A percentile compares a stretch with the other conserved stretches of the same genome.
phyloP scores from a whole-genome alignment of 768 basidiomycete genomes.

The Russula griseocarnosa region DNA sequence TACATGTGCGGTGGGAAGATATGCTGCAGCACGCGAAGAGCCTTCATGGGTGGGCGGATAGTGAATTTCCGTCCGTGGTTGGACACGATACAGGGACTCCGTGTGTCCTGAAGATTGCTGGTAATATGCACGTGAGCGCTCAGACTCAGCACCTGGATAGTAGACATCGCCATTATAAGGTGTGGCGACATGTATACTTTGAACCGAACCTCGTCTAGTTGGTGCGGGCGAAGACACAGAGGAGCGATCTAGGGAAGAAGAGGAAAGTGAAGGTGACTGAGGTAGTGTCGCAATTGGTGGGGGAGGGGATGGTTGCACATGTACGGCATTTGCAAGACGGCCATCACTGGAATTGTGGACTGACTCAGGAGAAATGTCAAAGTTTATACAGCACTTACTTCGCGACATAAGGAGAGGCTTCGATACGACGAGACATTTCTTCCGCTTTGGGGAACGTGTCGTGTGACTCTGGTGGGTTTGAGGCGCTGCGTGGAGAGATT shows the following conservation, averaged over 20 bases:
- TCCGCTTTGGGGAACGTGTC: constrained; percentile 24
- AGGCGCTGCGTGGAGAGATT: not conserved
- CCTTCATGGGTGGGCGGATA: constrained; percentile 27
- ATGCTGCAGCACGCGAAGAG: constrained; percentile 17
- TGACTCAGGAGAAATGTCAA: constrained; percentile 25
- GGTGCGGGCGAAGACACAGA: constrained; percentile 56
- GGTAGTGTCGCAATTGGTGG: constrained; percentile 47
- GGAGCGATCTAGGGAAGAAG: constrained; percentile 57
- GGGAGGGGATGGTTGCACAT: constrained; percentile 43
- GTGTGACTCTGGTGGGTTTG: constrained; percentile 27
- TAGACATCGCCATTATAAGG: constrained; percentile 36
- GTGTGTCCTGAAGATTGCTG: constrained; percentile 9
- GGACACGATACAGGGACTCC: constrained; percentile 23
- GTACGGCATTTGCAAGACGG: constrained; percentile 39
- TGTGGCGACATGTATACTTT: constrained; percentile 39
- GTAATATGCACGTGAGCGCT: constrained; percentile 25
- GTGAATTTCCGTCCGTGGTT: constrained; percentile 25
- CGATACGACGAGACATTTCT: constrained; percentile 53
- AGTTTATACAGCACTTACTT: constrained; percentile 31
- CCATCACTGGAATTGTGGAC: constrained; percentile 39
- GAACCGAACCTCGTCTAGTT: constrained; percentile 41
- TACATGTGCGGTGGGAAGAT: constrained; percentile 31
- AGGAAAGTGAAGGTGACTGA: constrained; percentile 58
- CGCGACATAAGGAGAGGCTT: constrained; percentile 32
- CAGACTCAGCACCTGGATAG: constrained; percentile 22